phyloP scores from a whole-genome alignment of 2,329 filamentous ascomycete species.

The Aspergillus arachidicola region DNA sequence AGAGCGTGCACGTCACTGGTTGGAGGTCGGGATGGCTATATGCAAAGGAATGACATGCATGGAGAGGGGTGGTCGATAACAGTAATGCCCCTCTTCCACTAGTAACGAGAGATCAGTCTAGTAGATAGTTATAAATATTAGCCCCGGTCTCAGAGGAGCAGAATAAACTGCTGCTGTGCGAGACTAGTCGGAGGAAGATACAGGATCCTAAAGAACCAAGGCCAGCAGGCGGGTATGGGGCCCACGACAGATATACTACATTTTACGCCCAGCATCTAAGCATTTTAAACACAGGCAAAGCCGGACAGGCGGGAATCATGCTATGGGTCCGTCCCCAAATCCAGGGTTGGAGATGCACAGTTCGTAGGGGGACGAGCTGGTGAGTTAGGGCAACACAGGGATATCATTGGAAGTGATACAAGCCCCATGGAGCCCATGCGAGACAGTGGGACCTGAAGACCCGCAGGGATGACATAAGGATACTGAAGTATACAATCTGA shows the following conservation, averaged over 20 bases:
- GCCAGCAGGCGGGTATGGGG: background rate
- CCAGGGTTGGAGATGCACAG: background rate
- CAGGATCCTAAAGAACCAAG: constrained; percentile 12
- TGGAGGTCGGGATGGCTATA: background rate
- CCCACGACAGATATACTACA: constrained; percentile 8
- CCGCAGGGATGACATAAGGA: constrained; percentile 12
- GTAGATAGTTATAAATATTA: background rate
- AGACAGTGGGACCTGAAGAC: constrained; percentile 9
- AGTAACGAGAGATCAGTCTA: background rate
- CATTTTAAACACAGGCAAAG: background rate
- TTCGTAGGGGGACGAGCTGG: constrained; percentile 3
- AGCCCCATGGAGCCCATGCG: background rate
- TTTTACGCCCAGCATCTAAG: background rate
- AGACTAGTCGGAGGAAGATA: constrained; percentile 17
- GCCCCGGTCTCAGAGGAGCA: background rate
- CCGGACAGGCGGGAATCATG: background rate
- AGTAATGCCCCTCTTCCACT: background rate
- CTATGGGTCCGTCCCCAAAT: background rate
- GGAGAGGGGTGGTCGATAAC: background rate
- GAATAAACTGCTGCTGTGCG: background rate
- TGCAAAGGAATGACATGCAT: constrained; percentile 7
- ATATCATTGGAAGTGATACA: constrained; percentile 2
- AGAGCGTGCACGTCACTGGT: background rate
- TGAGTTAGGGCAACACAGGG: background rate
- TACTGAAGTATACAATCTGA: constrained; percentile 8